phyloP scores from a whole-genome alignment of 805 yeast species.

The Zygosaccharomyces pseudorouxii region DNA sequence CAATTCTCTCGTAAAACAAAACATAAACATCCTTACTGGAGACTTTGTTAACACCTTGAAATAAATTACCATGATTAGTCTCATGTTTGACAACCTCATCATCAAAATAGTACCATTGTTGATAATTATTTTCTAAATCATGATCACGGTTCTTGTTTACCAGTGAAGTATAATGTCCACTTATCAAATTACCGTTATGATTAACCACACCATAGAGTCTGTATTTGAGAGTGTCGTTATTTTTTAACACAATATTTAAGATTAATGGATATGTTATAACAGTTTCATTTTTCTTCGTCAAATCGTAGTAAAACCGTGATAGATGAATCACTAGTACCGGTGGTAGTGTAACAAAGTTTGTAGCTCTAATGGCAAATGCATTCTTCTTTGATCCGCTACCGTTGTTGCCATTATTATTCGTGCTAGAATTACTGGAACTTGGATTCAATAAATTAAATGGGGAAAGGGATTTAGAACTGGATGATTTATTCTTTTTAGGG shows the following conservation, averaged over 20 bases:
- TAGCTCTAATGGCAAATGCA: conserved; percentile 54
- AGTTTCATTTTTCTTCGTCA: conserved; percentile 50
- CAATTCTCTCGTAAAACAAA: conserved; percentile 52
- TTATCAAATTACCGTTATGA: conserved; percentile 63
- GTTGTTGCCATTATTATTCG: conserved; percentile 33
- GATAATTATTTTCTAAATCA: conserved; percentile 31
- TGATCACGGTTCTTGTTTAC: conserved; percentile 47
- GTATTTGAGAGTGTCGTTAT: conserved; percentile 39
- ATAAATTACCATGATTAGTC: conserved; percentile 44
- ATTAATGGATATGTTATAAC: conserved; percentile 52
- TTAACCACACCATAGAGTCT: conserved; percentile 60
- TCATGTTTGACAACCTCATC: conserved; percentile 54
- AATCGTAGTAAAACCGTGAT: conserved; percentile 63
- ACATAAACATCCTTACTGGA: conserved; percentile 63
- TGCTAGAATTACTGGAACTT: conserved; percentile 14
- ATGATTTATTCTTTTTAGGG: conserved; percentile 17
- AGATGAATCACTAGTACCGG: conserved; percentile 74
- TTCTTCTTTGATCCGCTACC: conserved; percentile 45
- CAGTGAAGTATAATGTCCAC: conserved; percentile 74
- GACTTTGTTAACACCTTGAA: conserved; percentile 36
- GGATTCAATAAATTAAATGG: conserved; percentile 13
- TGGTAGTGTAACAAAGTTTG: conserved; percentile 76
- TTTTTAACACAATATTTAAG: conserved; percentile 44
- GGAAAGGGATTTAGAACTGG: conserved; percentile 26
- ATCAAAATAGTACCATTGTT: conserved; percentile 70